These are phyloP conservation scores for Rhizophagus clarus DNA, from an alignment of 192 early-diverging fungal genomes.

Conservation along the genomic window DNA sequence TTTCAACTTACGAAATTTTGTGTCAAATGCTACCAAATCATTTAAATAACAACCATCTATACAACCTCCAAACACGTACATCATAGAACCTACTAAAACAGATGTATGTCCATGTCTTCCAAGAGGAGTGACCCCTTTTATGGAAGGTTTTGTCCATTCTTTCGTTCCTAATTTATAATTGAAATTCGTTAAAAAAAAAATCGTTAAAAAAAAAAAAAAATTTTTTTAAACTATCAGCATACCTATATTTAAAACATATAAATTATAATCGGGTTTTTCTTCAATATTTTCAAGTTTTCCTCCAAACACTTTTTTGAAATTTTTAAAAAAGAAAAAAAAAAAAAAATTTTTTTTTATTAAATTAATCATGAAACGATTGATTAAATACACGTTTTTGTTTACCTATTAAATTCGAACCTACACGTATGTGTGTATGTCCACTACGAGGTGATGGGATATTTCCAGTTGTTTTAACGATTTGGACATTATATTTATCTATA, in stretches of 20 bases:
- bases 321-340: neutral
- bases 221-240: neutral
- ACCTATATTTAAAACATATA: constrained; percentile 46
- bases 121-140: constrained; percentile 33
- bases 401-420: constrained; percentile 51
- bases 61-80: constrained; percentile 61
- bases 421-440: constrained; percentile 43
- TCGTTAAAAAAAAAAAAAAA: too few species aligned
- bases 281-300: constrained; percentile 36
- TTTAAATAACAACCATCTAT: constrained; percentile 48
- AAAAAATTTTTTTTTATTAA: neutral
- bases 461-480: constrained; percentile 39
- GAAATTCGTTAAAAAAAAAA: neutral
- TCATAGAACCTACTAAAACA: constrained; percentile 40
- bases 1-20: constrained; percentile 9
- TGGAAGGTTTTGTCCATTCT: constrained; percentile 41
- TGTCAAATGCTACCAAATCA: constrained; percentile 27
- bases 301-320: constrained; percentile 45
- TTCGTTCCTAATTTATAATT: constrained; percentile 32
- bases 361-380: too few species aligned
- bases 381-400: constrained; percentile 12
- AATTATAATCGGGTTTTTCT: constrained; percentile 40
- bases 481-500: constrained; percentile 40
- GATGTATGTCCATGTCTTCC: constrained; percentile 41
- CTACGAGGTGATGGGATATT: constrained; percentile 42